Percentiles rank a stretch among this genome's conserved stretches.
Conservation (phyloP, 768 basidiomycete genomes). For the Auricularia sp. region DNA sequence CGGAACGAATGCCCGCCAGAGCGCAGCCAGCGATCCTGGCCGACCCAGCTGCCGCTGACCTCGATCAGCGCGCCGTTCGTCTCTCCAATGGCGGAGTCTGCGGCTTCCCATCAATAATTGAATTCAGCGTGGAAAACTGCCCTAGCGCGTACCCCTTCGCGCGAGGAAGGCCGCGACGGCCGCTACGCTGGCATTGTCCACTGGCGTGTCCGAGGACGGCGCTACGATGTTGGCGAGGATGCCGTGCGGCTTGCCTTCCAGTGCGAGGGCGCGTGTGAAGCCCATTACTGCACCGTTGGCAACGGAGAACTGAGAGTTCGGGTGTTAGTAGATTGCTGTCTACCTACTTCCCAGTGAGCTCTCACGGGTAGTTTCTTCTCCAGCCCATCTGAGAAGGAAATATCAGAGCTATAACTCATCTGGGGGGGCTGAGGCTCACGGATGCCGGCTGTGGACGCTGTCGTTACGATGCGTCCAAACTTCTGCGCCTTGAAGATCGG, state of each 20-base stretch:
- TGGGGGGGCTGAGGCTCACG: slow-evolving; percentile 67
- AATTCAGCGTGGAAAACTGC: too few species aligned
- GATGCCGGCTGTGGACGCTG: slow-evolving; percentile 85
- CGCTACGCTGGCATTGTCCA: slow-evolving; percentile 79
- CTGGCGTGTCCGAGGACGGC: slow-evolving; percentile 60
- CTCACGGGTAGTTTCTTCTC: too few species aligned
- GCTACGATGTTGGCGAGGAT: slow-evolving; percentile 85
- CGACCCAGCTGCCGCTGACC: slow-evolving; percentile 83
- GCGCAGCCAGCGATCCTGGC: slow-evolving; percentile 87
- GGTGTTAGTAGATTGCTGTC: too few species aligned
- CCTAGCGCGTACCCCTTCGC: slow-evolving; percentile 42
- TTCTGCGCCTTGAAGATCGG: slow-evolving; percentile 93
- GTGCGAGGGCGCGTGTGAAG: slow-evolving; percentile 77
- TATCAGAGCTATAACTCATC: too few species aligned
- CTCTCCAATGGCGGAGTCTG: slow-evolving; percentile 47
- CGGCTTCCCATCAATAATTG: not conserved
- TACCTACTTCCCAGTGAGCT: too few species aligned
- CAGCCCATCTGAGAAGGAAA: too few species aligned
- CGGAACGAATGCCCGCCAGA: slow-evolving; percentile 84
- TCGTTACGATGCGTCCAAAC: slow-evolving; percentile 90
- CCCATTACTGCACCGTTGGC: slow-evolving; percentile 90
- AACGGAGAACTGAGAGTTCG: slow-evolving; percentile 56
- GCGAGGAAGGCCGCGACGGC: slow-evolving; percentile 86
- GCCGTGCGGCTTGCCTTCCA: slow-evolving; percentile 85
- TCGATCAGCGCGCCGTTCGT: slow-evolving; percentile 75